A percentile compares a stretch with the other conserved stretches of the same genome.
Evolutionary conservation across 2,329 filamentous ascomycete genomes (phyloP).

Genomic region (Leptosphaerulina australis): DNA sequence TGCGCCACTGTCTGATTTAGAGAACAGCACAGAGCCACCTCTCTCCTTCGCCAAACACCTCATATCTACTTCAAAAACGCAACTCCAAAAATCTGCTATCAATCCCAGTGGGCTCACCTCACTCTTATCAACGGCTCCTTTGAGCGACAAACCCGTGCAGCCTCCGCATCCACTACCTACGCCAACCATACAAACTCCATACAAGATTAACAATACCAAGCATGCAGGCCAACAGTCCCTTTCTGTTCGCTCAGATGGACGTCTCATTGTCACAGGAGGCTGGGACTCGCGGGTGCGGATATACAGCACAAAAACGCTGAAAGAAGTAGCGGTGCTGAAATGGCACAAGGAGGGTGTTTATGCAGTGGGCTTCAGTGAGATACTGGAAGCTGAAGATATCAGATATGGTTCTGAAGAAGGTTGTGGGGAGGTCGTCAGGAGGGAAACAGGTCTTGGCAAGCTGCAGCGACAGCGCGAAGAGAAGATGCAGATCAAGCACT

Average conservation of each 20-base stretch:
- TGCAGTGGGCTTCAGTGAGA: slow-evolving; percentile 71
- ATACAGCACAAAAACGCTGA: slow-evolving; percentile 80
- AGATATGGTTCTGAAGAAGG: background rate
- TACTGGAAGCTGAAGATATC: slow-evolving; percentile 34
- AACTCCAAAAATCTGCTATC: background rate
- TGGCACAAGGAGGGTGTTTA: slow-evolving; percentile 94
- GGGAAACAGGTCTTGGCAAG: slow-evolving; percentile 27
- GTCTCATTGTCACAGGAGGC: slow-evolving; percentile 85
- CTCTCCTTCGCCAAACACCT: slow-evolving; percentile 29
- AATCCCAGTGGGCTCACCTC: slow-evolving; percentile 30
- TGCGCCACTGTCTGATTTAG: slow-evolving; percentile 3
- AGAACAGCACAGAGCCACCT: background rate
- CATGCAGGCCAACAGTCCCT: slow-evolving; percentile 90
- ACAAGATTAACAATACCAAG: slow-evolving; percentile 74
- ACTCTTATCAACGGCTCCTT: slow-evolving; percentile 26
- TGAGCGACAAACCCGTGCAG: background rate
- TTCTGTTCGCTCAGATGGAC: slow-evolving; percentile 76
- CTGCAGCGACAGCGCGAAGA: slow-evolving; percentile 46
- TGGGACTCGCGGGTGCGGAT: slow-evolving; percentile 87
- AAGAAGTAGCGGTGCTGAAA: slow-evolving; percentile 87
- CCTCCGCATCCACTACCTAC: slow-evolving; percentile 12
- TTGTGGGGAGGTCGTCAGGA: slow-evolving; percentile 4
- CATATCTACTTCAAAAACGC: slow-evolving; percentile 5
- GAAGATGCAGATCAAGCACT: slow-evolving; percentile 75
- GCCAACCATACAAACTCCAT: slow-evolving; percentile 49